Percentiles rank a stretch among this genome's conserved stretches.
These are phyloP conservation scores for Cardiospermum halicacabum DNA, from an alignment of 345 rosid genomes.

Conservation along the genomic window DNA sequence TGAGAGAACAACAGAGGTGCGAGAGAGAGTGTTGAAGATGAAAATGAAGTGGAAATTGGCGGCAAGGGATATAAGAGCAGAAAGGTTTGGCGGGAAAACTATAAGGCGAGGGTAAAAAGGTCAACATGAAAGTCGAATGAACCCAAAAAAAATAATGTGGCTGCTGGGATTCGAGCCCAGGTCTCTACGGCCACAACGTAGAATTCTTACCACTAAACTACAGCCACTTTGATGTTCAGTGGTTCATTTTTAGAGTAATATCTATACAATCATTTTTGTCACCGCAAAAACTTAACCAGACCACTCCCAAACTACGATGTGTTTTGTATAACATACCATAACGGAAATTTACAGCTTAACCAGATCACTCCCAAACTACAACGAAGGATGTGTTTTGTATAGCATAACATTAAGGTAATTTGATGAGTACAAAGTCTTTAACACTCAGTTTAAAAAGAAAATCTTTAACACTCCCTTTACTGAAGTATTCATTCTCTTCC, in stretches of 20 bases:
- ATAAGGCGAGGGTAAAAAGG: neutral
- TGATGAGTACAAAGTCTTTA: too few species aligned
- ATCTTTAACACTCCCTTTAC: too few species aligned
- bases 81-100: constrained; percentile 48
- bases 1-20: neutral
- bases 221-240: constrained; percentile 33
- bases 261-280: too few species aligned
- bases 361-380: too few species aligned
- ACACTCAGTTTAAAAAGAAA: too few species aligned
- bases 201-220: constrained; percentile 74
- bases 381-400: too few species aligned
- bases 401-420: too few species aligned
- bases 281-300: too few species aligned
- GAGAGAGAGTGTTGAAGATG: neutral
- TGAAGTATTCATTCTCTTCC: neutral
- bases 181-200: constrained; percentile 63
- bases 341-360: too few species aligned
- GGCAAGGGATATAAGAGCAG: constrained; percentile 9
- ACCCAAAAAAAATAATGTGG: constrained; percentile 19
- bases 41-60: constrained; percentile 19
- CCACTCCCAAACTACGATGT: too few species aligned
- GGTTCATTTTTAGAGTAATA: too few species aligned
- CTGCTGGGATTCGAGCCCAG: constrained; percentile 71
- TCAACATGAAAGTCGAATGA: neutral
- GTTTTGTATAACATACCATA: too few species aligned